A percentile compares a stretch with the other conserved stretches of the same genome.
Conservation (phyloP, 2,329 filamentous ascomycete genomes). For the Pseudocercospora eumusae region DNA sequence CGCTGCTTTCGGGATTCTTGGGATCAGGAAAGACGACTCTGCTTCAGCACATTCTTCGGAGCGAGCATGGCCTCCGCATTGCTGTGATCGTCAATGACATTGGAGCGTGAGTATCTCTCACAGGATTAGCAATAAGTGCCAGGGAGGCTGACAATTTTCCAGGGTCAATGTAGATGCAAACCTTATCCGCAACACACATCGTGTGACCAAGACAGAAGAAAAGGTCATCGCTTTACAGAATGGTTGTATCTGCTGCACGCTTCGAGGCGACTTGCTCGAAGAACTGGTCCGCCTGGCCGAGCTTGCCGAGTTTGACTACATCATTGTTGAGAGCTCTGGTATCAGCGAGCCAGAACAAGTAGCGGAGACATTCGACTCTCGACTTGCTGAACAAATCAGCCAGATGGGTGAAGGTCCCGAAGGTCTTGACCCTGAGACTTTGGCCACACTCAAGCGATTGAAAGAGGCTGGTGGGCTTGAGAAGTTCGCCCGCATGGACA, state of each 20-base stretch:
- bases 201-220: constrained; percentile 37
- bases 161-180: constrained; percentile 39
- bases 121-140: background rate
- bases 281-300: constrained; percentile 67
- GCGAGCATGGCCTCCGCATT: constrained; percentile 67
- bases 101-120: constrained; percentile 35
- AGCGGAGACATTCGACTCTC: constrained; percentile 69
- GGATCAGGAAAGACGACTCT: constrained; percentile 72
- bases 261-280: constrained; percentile 69
- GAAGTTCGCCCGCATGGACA: constrained; percentile 67
- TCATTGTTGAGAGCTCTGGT: constrained; percentile 70
- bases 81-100: constrained; percentile 76
- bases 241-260: constrained; percentile 74
- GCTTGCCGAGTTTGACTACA: constrained; percentile 66
- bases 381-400: constrained; percentile 47
- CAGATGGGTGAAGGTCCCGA: constrained; percentile 35
- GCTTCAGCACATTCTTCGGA: constrained; percentile 67
- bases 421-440: constrained; percentile 27
- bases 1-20: constrained; percentile 62
- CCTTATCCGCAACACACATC: constrained; percentile 38
- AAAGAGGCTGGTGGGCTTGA: constrained; percentile 63
- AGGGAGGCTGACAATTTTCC: background rate
- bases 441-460: constrained; percentile 33
- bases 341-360: constrained; percentile 75
- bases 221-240: constrained; percentile 41